phyloP scores from a whole-genome alignment of 148 eudicot species.

The Tetragonia tetragonoides region DNA sequence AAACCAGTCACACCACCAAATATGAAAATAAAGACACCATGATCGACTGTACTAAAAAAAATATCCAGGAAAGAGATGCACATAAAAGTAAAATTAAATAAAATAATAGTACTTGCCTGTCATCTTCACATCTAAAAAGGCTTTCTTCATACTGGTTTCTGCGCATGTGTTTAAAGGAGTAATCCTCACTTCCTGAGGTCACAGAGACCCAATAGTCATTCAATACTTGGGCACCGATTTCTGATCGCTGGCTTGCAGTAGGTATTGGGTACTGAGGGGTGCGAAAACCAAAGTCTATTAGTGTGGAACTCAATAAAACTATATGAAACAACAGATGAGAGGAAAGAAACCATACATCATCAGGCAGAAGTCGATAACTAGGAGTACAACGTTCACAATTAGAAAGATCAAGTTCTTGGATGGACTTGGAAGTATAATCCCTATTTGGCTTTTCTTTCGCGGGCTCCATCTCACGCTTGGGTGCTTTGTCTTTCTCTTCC shows the following conservation, averaged over 20 bases:
- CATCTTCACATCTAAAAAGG: constrained; percentile 98
- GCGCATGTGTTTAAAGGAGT: constrained; percentile 99
- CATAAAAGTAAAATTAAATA: background rate
- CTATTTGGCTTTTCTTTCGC: constrained; percentile 63
- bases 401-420: constrained; percentile 96
- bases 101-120: constrained; percentile 46
- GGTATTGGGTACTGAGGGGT: constrained; percentile 81
- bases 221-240: constrained; percentile 77
- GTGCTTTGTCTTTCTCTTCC: constrained; percentile 75
- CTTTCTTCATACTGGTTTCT: constrained; percentile 98
- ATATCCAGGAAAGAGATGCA: background rate
- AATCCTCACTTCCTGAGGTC: constrained; percentile 98
- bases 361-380: constrained; percentile 93
- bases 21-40: background rate
- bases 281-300: constrained; percentile 20
- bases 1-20: background rate
- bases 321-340: constrained; percentile 16
- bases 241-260: constrained; percentile 87
- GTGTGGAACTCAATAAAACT: constrained; percentile 6
- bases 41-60: background rate
- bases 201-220: constrained; percentile 99
- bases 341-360: constrained; percentile 51
- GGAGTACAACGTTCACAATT: constrained; percentile 87
- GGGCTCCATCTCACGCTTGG: constrained; percentile 62
- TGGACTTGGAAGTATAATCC: constrained; percentile 51